Base-by-base conservation (phyloP, 2,329 filamentous ascomycete genomes). In the Phaeosphaeriaceae sp. region DNA sequence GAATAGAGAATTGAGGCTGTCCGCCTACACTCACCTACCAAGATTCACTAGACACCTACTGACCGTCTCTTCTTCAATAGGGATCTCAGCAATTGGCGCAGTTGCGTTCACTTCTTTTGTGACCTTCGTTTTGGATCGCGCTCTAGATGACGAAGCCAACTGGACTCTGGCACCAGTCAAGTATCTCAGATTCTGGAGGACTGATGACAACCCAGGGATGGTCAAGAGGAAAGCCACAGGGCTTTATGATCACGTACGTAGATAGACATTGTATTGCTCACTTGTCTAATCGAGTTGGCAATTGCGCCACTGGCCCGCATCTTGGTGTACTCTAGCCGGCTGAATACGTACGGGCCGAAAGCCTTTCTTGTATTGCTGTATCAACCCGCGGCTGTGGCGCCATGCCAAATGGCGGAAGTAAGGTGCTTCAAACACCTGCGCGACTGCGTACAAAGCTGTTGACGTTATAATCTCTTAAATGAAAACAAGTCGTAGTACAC, bases 101-200 rank as follows among this genome's bases (percentile, higher is more conserved):
- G 69, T 75, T 3, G 54, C 59, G 1, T 56, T 74, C 9, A 75
- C 73, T 1, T 59, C 67, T 7, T 51, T 63, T 6, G 61, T 66
- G 0, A 74, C 70, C 0, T 74, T 65, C 61, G 36, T 71, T 1
- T 31, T 75, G 11, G 69, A 75, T 46, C 62, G 54, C 6, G 67
- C 71, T 11, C 56, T 75, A 7, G 67, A 75, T 45, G 73, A 75
- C 36, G 64, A 57, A 17, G 73, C 71, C 3, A 61, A 73, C 25
- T 76, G 71, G 69, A 67, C 59, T 1, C 50, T 51, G 52, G 51
- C 21, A 19, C 60, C 57, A 7, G 33, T 65, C 1, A 25, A 19
- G 15, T 58, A 56, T 45, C 22, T 62, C 19, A 68, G 60, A 53
- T 64, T 67, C 50, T 69, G 64, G 62, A 53, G 55, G n/a, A 47